phyloP scores from a whole-genome alignment of 2,329 filamentous ascomycete species.

The Trichoderma pleuroti region DNA sequence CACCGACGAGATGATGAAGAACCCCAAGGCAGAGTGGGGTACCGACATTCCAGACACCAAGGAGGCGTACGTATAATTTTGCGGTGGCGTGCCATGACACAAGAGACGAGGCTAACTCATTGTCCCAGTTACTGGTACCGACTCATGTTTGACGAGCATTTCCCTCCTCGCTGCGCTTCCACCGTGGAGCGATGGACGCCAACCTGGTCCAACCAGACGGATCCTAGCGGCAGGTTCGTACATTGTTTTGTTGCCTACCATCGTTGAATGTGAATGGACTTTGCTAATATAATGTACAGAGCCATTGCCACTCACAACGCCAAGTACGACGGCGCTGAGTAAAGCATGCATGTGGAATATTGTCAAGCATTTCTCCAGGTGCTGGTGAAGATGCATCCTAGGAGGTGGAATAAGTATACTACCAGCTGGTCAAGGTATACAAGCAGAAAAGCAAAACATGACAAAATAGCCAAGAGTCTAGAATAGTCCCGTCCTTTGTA shows the following conservation, averaged over 20 bases:
- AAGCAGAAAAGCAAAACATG: neutral
- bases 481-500: neutral
- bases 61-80: slow-evolving; percentile 65
- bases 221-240: slow-evolving; percentile 80
- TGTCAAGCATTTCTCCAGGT: neutral
- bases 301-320: slow-evolving; percentile 72
- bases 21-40: slow-evolving; percentile 96
- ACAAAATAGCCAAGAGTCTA: neutral
- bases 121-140: slow-evolving; percentile 84
- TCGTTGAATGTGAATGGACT: neutral
- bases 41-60: slow-evolving; percentile 90
- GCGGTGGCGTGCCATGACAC: neutral
- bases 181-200: slow-evolving; percentile 97
- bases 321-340: slow-evolving; percentile 59
- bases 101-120: slow-evolving; percentile 26
- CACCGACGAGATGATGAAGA: slow-evolving; percentile 97
- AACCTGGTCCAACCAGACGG: slow-evolving; percentile 94
- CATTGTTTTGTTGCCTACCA: neutral
- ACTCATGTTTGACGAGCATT: slow-evolving; percentile 98
- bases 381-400: neutral
- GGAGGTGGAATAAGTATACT: neutral
- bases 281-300: slow-evolving; percentile 40
- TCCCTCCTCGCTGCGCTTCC: slow-evolving; percentile 83
- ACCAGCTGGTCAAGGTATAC: neutral
- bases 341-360: neutral